Base-by-base conservation (phyloP, 441 rosid species). In the Adansonia madagascariensis region DNA sequence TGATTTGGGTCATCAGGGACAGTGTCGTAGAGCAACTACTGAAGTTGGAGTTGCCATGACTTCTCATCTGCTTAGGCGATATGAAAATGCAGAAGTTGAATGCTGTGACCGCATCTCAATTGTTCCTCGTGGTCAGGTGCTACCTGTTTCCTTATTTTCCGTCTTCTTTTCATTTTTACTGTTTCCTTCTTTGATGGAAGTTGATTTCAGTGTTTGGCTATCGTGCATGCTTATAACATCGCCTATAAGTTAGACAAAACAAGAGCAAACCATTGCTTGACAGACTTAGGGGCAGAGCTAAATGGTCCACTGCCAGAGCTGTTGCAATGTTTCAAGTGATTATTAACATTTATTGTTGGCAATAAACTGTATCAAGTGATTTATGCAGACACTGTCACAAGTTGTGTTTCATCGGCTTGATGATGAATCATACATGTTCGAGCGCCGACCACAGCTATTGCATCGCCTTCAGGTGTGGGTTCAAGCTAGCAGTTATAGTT, bases 41-140 rank as follows among this genome's bases (percentile, higher is more conserved):
- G 98, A 93, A 87, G 86, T 92, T 31, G 98, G 98, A 64, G 92
- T 95, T 49, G 98, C 97, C 49, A 80, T 91, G 83, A 91, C 90
- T 75, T 92, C 98, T 61, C 98, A 93, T 85, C 88, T 95, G 76
- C 90, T 95, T 44, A 78, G 94, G 85, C 85, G 86, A 71, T 86
- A 90, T 35, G 98, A 93, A 80, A 86, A 90, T 76, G 98, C 98
- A 8, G 83, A 88, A 79, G 87, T 95, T 69, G 98, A 93, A 85
- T 79, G 81, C 73, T 95, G 98, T 74, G 96, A 91, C 85, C 94
- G 97, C 57, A 90, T 93, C 83, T 95, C 98, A 15, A 84, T 95
- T 62, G 76, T 93, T 79, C 98, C 98, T 75, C 98, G 97, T 64
- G 98, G 97, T 78, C 98, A 88, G 92, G 96, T 91, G 39, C 72